A percentile compares a stretch with the other conserved stretches of the same genome.
phyloP scores from a whole-genome alignment of 805 yeast species.

The Yarrowia hollandica region DNA sequence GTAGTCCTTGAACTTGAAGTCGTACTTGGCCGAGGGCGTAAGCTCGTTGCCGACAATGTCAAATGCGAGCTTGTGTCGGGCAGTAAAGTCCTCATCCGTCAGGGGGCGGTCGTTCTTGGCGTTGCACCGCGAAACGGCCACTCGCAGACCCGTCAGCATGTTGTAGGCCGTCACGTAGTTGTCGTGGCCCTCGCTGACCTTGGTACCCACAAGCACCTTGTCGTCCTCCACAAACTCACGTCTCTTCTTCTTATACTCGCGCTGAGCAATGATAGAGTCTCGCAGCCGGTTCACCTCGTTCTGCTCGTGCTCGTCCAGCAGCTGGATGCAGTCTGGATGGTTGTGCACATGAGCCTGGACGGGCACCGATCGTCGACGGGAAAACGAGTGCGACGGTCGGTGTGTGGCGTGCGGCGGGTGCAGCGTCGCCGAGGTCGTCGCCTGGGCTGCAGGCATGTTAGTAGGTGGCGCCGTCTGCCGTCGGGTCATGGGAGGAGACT shows the following conservation, averaged over 20 bases:
- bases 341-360: background rate
- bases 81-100: conserved; percentile 65
- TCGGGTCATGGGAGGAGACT: conserved; percentile 20
- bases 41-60: conserved; percentile 78
- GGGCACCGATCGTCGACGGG: conserved; percentile 27
- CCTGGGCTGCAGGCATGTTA: background rate
- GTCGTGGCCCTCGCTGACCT: conserved; percentile 88
- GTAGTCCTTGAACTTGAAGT: conserved; percentile 95
- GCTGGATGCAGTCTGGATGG: conserved; percentile 25
- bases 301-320: conserved; percentile 26
- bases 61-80: conserved; percentile 78
- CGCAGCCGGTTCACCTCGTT: conserved; percentile 38
- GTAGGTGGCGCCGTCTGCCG: conserved; percentile 19
- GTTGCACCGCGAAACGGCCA: conserved; percentile 82
- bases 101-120: conserved; percentile 80
- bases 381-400: conserved; percentile 11
- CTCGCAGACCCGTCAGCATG: conserved; percentile 95
- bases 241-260: conserved; percentile 38
- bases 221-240: conserved; percentile 42
- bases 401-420: conserved; percentile 6
- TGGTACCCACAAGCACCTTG: conserved; percentile 69
- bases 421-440: background rate
- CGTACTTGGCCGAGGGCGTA: conserved; percentile 92
- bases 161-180: conserved; percentile 93
- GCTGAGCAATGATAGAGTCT: conserved; percentile 40